A percentile compares a stretch with the other conserved stretches of the same genome.
Conservation (phyloP, 148 eudicot genomes). For the Rhododendron griersonianum region DNA sequence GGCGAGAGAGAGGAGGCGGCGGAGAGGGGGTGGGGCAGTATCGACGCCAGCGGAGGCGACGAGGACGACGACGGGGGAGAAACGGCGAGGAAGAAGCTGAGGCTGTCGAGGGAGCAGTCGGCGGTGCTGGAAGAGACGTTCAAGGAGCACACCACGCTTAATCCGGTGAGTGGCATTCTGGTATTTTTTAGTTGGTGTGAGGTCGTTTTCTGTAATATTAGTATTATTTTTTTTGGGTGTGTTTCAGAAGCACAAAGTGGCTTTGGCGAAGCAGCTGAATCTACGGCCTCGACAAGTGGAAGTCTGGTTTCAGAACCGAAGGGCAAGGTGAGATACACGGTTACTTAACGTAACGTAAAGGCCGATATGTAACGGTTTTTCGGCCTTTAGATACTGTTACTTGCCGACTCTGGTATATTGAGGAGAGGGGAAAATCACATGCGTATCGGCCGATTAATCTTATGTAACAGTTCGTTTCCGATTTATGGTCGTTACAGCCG, state of each 20-base stretch:
- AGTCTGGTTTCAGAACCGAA: slow-evolving; percentile 86
- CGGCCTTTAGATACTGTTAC: no score
- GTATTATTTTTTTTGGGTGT: slow-evolving; percentile 2
- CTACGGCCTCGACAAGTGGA: slow-evolving; percentile 77
- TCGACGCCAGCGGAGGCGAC: slow-evolving; percentile 15
- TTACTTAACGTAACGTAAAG: no score
- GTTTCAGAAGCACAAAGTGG: slow-evolving; percentile 59
- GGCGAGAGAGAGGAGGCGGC: slow-evolving; percentile 40
- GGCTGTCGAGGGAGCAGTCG: slow-evolving; percentile 58
- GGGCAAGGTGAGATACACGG: slow-evolving; percentile 52
- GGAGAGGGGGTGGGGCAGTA: slow-evolving; percentile 13
- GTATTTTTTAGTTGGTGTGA: not conserved
- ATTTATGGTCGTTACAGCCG: no score
- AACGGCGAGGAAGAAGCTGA: slow-evolving; percentile 53
- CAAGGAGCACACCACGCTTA: slow-evolving; percentile 57
- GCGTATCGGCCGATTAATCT: no score
- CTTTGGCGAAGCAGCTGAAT: slow-evolving; percentile 56
- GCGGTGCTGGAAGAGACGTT: slow-evolving; percentile 67
- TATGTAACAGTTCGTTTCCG: no score
- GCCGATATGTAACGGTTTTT: no score
- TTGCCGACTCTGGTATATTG: no score
- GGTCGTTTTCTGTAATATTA: not conserved
- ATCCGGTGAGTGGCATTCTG: slow-evolving; percentile 49
- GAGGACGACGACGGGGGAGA: slow-evolving; percentile 49
- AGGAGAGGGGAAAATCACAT: no score